A percentile compares a stretch with the other conserved stretches of the same genome.
These are phyloP conservation scores for Rhododendron vialii DNA, from an alignment of 148 eudicot species.

Conservation along the genomic window DNA sequence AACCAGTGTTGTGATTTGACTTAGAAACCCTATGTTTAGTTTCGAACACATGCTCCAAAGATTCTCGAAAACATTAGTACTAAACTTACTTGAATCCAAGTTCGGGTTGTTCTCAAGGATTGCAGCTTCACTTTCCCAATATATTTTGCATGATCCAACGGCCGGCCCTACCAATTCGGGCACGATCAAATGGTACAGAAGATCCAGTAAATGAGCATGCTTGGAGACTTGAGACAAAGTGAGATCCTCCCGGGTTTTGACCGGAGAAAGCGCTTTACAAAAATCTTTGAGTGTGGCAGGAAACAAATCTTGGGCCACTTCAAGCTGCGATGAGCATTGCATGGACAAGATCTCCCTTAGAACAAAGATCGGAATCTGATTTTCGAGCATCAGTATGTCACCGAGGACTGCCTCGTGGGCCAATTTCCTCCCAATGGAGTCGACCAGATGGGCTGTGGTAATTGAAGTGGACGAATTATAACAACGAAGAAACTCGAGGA, in stretches of 20 bases:
- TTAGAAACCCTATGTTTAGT: not conserved
- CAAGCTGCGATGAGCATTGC: slow-evolving; percentile 8
- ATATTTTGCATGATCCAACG: too few species aligned
- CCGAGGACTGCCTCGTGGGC: slow-evolving; percentile 31
- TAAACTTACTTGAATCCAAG: not conserved
- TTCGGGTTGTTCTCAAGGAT: not conserved
- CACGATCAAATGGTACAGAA: slow-evolving; percentile 37
- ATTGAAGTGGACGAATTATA: not conserved
- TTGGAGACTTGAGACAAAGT: not conserved
- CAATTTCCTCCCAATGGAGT: slow-evolving; percentile 12
- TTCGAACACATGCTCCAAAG: not conserved
- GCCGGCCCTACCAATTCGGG: slow-evolving; percentile 10
- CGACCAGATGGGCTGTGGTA: slow-evolving; percentile 16
- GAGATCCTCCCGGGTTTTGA: slow-evolving; percentile 8
- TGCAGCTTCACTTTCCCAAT: not conserved
- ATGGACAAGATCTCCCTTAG: not conserved
- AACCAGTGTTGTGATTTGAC: not conserved
- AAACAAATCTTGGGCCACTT: slow-evolving; percentile 11
- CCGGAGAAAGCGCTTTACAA: slow-evolving; percentile 33
- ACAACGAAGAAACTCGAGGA: slow-evolving; percentile 34
- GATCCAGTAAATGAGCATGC: slow-evolving; percentile 39
- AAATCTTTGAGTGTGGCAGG: slow-evolving; percentile 23
- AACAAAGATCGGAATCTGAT: not conserved
- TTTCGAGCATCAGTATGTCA: not conserved
- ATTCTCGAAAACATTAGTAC: not conserved